Base-by-base conservation (phyloP, 345 rosid genomes). In the Eucalyptus urophylla region DNA sequence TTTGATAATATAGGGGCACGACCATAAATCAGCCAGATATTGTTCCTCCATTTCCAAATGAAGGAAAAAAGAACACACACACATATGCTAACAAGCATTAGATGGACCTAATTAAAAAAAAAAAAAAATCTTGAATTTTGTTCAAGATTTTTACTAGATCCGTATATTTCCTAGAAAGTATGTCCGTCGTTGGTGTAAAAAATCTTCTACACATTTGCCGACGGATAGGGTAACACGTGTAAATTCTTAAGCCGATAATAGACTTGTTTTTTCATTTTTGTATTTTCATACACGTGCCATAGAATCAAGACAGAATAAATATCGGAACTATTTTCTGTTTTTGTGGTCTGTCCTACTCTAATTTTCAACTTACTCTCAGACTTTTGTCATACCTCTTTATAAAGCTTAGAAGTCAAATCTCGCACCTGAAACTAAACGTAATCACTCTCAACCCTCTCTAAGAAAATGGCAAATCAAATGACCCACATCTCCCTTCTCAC, bases 381-480 rank as follows among this genome's bases (percentile, higher is more conserved):
- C 0, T 22, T 56, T 21, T 54, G 1, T 0, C 1, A 0, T 22
- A 0, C 2, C 6, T 22, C 0, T 22, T 54, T 22, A 0, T 54
- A 22, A 1, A 54, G 6, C 6, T 0, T 56, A 22, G 1, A 56
- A 56, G 1, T 56, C 27, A 24, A 56, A 56, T 22, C 3, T 0
- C 29, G 9, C 6, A 9, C 6, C 3, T 9, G 0, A 56, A 56
- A 21, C 0, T 56, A 56, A 56, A 22, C 0, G 1, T 56, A 33
- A 33, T 13, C 5, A 9, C 62, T 24, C 62, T 56, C 0, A 22
- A 56, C 12, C 1, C 17, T 22, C 0, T 22, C 0, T 22, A 1
- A 0, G 2, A 54, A 54, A 19, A 21, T 21, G 5, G 0, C 11
- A 1, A 8, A 56, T 56, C 12, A 2, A 56, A 56, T 22, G 9